Conservation (phyloP, 2,329 filamentous ascomycete genomes). For the Orbilia ellipsospora region DNA sequence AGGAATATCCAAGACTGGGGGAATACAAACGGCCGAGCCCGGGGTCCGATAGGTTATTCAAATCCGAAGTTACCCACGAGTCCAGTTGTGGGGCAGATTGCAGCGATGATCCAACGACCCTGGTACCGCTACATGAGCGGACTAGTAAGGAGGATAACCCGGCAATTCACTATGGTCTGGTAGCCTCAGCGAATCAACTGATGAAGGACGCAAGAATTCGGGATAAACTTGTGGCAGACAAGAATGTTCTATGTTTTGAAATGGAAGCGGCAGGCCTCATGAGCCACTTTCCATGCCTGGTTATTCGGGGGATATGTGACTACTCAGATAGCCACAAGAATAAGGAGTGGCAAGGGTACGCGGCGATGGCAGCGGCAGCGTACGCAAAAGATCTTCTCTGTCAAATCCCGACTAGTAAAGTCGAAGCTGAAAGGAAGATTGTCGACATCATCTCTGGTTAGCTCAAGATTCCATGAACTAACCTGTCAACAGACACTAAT, state of each 20-base stretch:
- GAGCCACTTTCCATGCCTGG: conserved; percentile 46
- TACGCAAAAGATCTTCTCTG: conserved; percentile 14
- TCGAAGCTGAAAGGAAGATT: background rate
- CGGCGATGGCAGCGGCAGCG: conserved; percentile 24
- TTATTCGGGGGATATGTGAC: conserved; percentile 57
- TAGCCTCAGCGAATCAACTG: conserved; percentile 44
- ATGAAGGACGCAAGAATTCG: conserved; percentile 35
- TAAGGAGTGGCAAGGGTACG: conserved; percentile 54
- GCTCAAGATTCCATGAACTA: background rate
- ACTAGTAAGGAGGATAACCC: conserved; percentile 1
- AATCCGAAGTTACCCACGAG: conserved; percentile 28
- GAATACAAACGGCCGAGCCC: conserved; percentile 58
- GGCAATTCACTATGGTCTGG: conserved; percentile 20
- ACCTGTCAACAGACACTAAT: background rate
- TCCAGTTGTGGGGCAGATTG: background rate
- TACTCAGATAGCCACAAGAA: conserved; percentile 56
- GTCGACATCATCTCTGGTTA: background rate
- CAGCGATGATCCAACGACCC: conserved; percentile 24
- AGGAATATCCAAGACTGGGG: background rate
- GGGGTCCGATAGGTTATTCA: conserved; percentile 60
- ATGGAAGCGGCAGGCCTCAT: conserved; percentile 13
- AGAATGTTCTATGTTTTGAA: conserved; percentile 5
- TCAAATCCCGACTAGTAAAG: background rate
- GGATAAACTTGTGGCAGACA: conserved; percentile 19
- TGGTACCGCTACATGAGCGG: conserved; percentile 53